Conservation (phyloP, 768 basidiomycete genomes). For the Tricholoma saponaceum region DNA sequence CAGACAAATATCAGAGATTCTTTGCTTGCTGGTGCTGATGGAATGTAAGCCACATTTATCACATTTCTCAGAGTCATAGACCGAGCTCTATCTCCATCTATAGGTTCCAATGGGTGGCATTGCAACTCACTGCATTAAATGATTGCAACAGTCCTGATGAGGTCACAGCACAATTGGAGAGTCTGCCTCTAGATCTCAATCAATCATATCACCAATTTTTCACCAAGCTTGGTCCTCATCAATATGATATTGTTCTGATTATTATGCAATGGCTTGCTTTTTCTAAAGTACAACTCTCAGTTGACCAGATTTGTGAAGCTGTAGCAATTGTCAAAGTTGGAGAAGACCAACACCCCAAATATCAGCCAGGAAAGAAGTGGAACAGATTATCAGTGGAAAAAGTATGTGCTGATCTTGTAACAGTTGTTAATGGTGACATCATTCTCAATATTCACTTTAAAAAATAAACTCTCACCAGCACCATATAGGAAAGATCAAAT, state of each 20-base stretch:
- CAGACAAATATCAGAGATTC: neutral
- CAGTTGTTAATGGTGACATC: neutral
- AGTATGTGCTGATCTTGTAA: no score
- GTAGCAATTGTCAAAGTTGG: neutral
- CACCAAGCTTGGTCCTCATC: no score
- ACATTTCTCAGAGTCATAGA: neutral
- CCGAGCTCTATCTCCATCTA: neutral
- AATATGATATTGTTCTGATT: no score
- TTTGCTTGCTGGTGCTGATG: neutral
- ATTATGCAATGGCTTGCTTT: no score
- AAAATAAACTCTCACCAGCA: neutral
- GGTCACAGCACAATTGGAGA: no score
- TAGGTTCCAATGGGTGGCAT: neutral
- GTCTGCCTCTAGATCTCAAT: no score
- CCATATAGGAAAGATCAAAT: neutral
- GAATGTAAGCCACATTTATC: neutral
- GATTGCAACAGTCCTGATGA: neutral
- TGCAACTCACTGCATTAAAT: neutral
- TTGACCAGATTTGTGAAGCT: neutral
- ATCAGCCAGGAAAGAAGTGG: no score
- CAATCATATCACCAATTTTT: no score
- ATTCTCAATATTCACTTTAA: neutral
- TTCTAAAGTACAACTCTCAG: neutral
- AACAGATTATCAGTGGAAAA: no score
- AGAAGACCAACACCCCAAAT: neutral